phyloP scores from a whole-genome alignment of 441 rosid genomes.

The Populus hybrid region DNA sequence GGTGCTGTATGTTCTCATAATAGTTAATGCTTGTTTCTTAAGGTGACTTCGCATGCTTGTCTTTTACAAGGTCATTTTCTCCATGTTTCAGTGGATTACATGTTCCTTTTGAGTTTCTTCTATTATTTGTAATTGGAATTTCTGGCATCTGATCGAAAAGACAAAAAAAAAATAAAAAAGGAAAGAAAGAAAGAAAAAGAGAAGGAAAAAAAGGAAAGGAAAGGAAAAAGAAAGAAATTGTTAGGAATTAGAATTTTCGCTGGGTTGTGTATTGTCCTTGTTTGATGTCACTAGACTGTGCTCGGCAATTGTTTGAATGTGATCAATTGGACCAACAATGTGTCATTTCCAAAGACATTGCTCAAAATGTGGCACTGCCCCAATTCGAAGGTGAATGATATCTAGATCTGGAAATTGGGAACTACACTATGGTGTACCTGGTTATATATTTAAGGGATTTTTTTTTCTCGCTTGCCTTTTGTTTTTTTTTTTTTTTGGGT shows the following conservation, averaged over 20 bases:
- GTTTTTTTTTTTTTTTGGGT: not conserved
- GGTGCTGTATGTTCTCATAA: constrained; percentile 36
- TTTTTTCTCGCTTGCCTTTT: not conserved
- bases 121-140: not conserved
- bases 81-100: not conserved
- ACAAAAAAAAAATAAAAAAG: not conserved
- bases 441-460: not conserved
- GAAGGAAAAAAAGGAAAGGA: too few relatives aligned
- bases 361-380: not conserved
- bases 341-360: not conserved
- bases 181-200: not conserved
- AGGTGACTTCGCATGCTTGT: not conserved
- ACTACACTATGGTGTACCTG: not conserved
- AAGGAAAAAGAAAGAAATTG: not conserved
- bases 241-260: not conserved
- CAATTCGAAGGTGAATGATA: not conserved
- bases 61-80: not conserved
- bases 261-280: not conserved
- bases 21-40: not conserved
- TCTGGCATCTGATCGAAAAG: not conserved
- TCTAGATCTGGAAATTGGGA: not conserved
- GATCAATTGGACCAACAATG: not conserved
- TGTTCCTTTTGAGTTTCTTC: not conserved
- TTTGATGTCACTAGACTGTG: not conserved
- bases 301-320: not conserved